A percentile compares a stretch with the other conserved stretches of the same genome.
Evolutionary conservation across 257 asterid genomes (phyloP).

Genomic region (Scutellaria barbata): DNA sequence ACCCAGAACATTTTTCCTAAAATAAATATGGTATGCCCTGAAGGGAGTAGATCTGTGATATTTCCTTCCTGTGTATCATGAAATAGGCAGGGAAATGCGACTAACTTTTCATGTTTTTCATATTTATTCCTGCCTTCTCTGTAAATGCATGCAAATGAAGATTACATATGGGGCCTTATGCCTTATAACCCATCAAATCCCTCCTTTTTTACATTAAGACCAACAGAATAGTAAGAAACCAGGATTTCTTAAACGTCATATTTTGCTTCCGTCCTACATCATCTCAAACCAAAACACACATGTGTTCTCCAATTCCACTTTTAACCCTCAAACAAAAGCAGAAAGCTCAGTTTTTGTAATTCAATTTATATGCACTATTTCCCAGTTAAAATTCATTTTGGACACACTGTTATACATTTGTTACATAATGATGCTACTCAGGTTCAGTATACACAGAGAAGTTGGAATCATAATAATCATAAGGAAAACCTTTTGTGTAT

Average conservation of each 20-base stretch:
- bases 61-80: not conserved
- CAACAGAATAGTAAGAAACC: not conserved
- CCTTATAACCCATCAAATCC: not conserved
- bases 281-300: not conserved
- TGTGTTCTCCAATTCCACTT: not conserved
- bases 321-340: not conserved
- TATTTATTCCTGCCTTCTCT: not conserved
- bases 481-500: not conserved
- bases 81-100: not conserved
- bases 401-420: not conserved
- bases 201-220: not conserved
- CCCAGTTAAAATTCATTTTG: not conserved
- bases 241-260: not conserved
- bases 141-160: not conserved
- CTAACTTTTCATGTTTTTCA: no score
- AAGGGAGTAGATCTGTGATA: not conserved
- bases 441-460: not conserved
- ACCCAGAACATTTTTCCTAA: not conserved
- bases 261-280: not conserved
- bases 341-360: not conserved
- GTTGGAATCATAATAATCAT: conserved; percentile 4
- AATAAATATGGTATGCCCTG: not conserved
- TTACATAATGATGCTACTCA: not conserved
- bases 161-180: not conserved
- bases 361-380: not conserved